A percentile compares a stretch with the other conserved stretches of the same genome.
phyloP scores from a whole-genome alignment of 2,329 filamentous ascomycete genomes.

The Colletotrichum echinochloae region DNA sequence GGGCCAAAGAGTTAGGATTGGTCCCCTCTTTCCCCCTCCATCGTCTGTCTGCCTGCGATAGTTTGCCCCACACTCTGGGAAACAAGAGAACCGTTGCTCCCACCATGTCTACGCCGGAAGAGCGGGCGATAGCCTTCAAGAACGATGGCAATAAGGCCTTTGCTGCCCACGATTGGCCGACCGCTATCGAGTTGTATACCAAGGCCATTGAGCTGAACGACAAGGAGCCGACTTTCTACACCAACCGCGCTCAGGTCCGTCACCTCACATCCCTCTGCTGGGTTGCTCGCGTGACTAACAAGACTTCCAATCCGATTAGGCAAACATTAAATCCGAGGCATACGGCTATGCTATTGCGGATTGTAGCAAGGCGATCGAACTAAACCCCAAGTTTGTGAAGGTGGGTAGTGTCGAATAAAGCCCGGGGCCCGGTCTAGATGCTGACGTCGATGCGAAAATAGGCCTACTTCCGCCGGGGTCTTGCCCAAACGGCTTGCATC shows the following conservation, averaged over 20 bases:
- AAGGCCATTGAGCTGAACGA: constrained; percentile 88
- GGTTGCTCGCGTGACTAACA: constrained; percentile 61
- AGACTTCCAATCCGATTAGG: constrained; percentile 62
- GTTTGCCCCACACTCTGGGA: constrained; percentile 31
- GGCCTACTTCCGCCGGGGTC: constrained; percentile 94
- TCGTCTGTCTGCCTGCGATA: constrained; percentile 18
- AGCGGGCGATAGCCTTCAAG: constrained; percentile 86
- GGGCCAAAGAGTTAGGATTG: constrained; percentile 8
- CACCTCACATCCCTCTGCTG: constrained; percentile 12
- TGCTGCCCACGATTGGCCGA: constrained; percentile 84
- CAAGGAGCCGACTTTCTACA: constrained; percentile 89
- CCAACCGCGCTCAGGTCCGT: constrained; percentile 90
- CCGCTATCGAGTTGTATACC: constrained; percentile 85
- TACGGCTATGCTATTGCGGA: constrained; percentile 94
- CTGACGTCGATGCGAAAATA: constrained; percentile 52
- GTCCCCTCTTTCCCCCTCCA: constrained; percentile 3
- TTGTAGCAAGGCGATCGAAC: constrained; percentile 89
- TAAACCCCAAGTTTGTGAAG: constrained; percentile 91
- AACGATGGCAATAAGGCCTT: constrained; percentile 96
- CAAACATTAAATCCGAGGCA: constrained; percentile 93
- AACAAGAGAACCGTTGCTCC: constrained; percentile 9
- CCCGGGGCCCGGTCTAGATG: not conserved
- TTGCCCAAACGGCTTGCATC: constrained; percentile 91
- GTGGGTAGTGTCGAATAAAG: constrained; percentile 57
- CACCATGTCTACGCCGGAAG: constrained; percentile 59